Percentiles rank a stretch among this genome's conserved stretches.
These are phyloP conservation scores for Populus hybrid DNA, from an alignment of 441 rosid species.

Conservation along the genomic window DNA sequence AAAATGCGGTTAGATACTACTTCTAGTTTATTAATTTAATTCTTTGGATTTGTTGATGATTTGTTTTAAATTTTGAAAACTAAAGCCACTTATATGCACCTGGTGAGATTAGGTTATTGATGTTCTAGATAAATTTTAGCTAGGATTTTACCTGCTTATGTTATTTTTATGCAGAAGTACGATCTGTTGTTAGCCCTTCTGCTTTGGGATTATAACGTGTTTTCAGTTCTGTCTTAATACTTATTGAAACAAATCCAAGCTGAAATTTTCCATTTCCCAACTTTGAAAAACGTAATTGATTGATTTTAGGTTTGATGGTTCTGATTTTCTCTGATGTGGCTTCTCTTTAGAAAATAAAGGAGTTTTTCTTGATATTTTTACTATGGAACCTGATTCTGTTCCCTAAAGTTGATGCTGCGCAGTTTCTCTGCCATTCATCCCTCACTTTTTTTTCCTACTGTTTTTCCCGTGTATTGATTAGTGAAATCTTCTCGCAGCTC, in stretches of 20 bases:
- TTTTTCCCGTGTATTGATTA: neutral
- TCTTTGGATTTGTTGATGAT: neutral
- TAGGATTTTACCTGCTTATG: neutral
- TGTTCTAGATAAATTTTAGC: neutral
- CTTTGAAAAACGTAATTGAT: neutral
- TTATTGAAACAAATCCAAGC: neutral
- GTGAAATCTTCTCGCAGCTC: neutral
- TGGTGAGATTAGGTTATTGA: neutral
- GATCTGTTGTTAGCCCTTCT: neutral
- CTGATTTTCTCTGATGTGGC: neutral
- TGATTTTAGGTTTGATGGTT: neutral
- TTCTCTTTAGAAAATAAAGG: neutral
- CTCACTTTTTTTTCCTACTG: neutral
- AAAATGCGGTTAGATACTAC: neutral
- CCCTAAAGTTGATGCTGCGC: neutral
- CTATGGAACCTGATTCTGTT: constrained; percentile 5
- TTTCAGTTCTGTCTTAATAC: neutral
- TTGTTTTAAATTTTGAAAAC: neutral
- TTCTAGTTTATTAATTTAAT: neutral
- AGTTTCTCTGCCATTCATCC: neutral
- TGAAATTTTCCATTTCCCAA: neutral
- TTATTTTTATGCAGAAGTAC: neutral
- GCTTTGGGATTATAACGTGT: neutral
- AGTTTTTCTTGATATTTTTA: neutral
- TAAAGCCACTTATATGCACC: neutral